A percentile compares a stretch with the other conserved stretches of the same genome.
phyloP scores from a whole-genome alignment of 169 alveolate genomes.

The Babesia caballi region DNA sequence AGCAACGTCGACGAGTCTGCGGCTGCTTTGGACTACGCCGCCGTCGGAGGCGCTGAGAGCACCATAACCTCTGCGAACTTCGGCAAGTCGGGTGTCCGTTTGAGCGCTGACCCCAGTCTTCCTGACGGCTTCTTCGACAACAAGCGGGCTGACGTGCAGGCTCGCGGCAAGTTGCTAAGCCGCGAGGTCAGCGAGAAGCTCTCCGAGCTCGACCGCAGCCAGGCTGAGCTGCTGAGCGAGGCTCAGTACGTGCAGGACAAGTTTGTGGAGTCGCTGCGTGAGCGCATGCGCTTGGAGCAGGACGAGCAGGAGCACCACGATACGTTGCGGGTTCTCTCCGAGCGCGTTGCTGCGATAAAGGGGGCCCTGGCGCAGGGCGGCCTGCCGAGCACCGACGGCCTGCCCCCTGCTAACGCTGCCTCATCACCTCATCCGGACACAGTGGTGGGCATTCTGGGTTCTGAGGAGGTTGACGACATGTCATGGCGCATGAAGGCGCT shows the following conservation, averaged over 20 bases:
- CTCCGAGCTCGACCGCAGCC: slow-evolving; percentile 23
- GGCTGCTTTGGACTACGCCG: not conserved
- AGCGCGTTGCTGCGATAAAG: slow-evolving; percentile 36
- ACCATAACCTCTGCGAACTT: slow-evolving; percentile 55
- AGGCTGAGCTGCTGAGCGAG: slow-evolving; percentile 54
- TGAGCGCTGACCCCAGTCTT: slow-evolving; percentile 37
- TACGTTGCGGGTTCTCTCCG: slow-evolving; percentile 10
- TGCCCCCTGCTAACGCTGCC: not conserved
- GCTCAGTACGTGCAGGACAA: slow-evolving; percentile 61
- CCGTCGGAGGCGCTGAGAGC: not conserved
- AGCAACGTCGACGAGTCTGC: slow-evolving; percentile 39
- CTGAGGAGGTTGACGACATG: slow-evolving; percentile 30
- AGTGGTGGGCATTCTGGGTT: not conserved
- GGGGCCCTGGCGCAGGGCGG: not conserved
- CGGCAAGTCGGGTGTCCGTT: slow-evolving; percentile 20
- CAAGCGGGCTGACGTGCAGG: slow-evolving; percentile 59
- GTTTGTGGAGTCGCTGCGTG: slow-evolving; percentile 40
- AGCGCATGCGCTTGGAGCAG: slow-evolving; percentile 38
- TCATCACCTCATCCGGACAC: not conserved
- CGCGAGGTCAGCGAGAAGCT: slow-evolving; percentile 53
- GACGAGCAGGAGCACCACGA: slow-evolving; percentile 50
- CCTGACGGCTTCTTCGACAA: slow-evolving; percentile 69
- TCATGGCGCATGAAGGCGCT: slow-evolving; percentile 53
- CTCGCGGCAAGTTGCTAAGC: slow-evolving; percentile 48
- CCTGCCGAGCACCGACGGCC: slow-evolving; percentile 1